Conservation (phyloP, 306 rosid genomes). For the Potentilla sterilis region DNA sequence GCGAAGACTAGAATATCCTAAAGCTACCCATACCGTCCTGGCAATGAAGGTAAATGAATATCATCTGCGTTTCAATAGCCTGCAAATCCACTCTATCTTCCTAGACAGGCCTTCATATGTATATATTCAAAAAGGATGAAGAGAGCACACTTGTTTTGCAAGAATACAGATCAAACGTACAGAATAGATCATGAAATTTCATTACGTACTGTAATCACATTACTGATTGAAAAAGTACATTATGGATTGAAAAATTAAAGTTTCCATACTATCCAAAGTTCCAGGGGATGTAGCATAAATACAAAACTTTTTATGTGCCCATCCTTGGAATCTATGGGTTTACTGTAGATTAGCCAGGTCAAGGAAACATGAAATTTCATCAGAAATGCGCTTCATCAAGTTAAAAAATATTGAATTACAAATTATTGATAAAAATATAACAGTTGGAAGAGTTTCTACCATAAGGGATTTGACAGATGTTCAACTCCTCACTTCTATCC, state of each 20-base stretch:
- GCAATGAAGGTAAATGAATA: too few relatives aligned
- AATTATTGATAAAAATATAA: not conserved
- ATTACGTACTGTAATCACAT: not conserved
- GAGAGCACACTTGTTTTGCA: not conserved
- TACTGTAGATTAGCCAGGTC: not conserved
- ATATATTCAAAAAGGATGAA: not conserved
- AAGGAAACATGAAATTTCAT: not conserved
- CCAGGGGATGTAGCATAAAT: not conserved
- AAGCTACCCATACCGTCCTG: too few relatives aligned
- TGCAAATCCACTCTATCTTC: not conserved
- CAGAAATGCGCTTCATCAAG: conserved; percentile 1
- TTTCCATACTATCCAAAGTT: not conserved
- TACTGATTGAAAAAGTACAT: not conserved
- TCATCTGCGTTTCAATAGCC: not conserved
- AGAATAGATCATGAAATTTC: not conserved
- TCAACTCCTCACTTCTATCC: not conserved
- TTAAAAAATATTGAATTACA: not conserved
- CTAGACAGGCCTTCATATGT: not conserved
- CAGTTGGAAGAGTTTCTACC: conserved; percentile 7
- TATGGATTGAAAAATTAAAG: not conserved
- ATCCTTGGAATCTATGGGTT: not conserved
- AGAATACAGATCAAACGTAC: not conserved
- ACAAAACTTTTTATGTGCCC: not conserved
- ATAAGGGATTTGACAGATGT: not conserved
- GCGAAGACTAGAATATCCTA: not conserved